Conservation (phyloP, 2,329 filamentous ascomycete species). For the Cytospora schulzeri region DNA sequence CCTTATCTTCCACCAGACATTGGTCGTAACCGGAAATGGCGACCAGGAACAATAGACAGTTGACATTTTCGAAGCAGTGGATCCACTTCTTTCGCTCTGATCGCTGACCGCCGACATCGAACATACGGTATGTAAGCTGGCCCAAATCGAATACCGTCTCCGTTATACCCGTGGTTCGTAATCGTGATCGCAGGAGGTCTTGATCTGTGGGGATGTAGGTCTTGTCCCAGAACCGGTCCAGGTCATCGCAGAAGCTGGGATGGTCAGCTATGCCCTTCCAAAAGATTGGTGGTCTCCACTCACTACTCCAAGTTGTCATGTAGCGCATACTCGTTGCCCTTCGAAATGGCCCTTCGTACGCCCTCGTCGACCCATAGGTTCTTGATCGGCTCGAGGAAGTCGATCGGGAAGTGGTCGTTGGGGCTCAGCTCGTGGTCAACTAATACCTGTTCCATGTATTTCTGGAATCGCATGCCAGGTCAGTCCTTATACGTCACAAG, state of each 20-base stretch:
- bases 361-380: slow-evolving; percentile 81
- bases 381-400: slow-evolving; percentile 81
- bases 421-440: slow-evolving; percentile 80
- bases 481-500: slow-evolving; percentile 7
- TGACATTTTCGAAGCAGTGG: slow-evolving; percentile 93
- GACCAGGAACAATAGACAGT: slow-evolving; percentile 88
- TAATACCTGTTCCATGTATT: slow-evolving; percentile 75
- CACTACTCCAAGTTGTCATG: slow-evolving; percentile 96
- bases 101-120: slow-evolving; percentile 88
- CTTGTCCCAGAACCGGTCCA: slow-evolving; percentile 74
- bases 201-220: slow-evolving; percentile 90
- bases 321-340: slow-evolving; percentile 94
- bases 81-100: slow-evolving; percentile 98
- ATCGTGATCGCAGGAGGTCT: slow-evolving; percentile 85
- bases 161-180: slow-evolving; percentile 93
- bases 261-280: not conserved
- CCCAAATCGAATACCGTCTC: slow-evolving; percentile 93
- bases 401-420: slow-evolving; percentile 76
- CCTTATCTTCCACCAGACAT: slow-evolving; percentile 93
- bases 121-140: slow-evolving; percentile 94
- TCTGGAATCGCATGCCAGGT: slow-evolving; percentile 49
- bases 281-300: slow-evolving; percentile 39
- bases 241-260: slow-evolving; percentile 76
- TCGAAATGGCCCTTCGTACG: slow-evolving; percentile 83
- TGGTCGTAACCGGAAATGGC: slow-evolving; percentile 97